Conservation (phyloP, 768 basidiomycete species). For the Lanmaoa rubissima region DNA sequence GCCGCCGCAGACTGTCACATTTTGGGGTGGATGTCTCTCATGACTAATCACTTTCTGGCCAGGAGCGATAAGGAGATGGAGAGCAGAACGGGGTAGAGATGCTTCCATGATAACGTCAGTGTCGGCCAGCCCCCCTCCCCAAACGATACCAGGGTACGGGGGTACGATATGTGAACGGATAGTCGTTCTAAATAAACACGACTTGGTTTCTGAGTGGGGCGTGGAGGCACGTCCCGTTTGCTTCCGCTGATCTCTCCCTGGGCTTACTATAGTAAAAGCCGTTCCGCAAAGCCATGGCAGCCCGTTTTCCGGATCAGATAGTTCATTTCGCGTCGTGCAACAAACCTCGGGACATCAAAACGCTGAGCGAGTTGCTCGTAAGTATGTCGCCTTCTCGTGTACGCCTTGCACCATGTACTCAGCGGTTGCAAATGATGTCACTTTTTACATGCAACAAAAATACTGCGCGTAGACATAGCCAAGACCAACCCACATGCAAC, state of each 20-base stretch:
- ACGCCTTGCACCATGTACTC: background rate
- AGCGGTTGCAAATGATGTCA: background rate
- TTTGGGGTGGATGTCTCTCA: constrained; percentile 7
- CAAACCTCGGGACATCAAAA: constrained; percentile 59
- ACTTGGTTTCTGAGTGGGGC: constrained; percentile 87
- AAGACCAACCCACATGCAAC: constrained; percentile 65
- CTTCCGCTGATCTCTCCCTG: constrained; percentile 2
- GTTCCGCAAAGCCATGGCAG: constrained; percentile 68
- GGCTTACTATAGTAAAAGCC: constrained; percentile 46
- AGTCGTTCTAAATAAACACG: constrained; percentile 90
- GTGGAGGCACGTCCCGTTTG: constrained; percentile 56
- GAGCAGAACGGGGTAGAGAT: constrained; percentile 62
- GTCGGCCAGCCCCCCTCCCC: constrained; percentile 20
- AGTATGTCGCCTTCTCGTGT: constrained; percentile 48
- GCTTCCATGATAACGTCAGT: constrained; percentile 40
- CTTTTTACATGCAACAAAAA: constrained; percentile 1
- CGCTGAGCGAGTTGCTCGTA: constrained; percentile 65
- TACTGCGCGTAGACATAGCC: constrained; percentile 53
- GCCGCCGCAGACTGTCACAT: constrained; percentile 6
- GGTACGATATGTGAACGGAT: constrained; percentile 69
- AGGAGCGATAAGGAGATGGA: constrained; percentile 70
- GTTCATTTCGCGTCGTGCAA: constrained; percentile 74
- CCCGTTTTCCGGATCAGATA: constrained; percentile 67
- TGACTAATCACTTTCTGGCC: constrained; percentile 23
- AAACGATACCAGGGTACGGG: constrained; percentile 23